phyloP scores from a whole-genome alignment of 768 basidiomycete species.

The Rhodotorula diobovata region DNA sequence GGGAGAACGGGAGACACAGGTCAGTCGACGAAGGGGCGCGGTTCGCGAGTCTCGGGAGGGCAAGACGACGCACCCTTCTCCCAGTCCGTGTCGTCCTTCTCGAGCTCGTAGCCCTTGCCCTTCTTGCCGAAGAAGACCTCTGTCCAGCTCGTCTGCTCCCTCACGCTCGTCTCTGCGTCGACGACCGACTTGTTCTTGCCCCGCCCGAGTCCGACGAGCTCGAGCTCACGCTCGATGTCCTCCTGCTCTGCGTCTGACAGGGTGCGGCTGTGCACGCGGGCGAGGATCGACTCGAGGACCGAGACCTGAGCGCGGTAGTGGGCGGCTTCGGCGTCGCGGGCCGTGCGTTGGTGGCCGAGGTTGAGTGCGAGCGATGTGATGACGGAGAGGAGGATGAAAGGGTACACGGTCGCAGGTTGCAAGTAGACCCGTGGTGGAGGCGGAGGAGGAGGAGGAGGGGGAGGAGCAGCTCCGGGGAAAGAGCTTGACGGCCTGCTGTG shows the following conservation, averaged over 20 bases:
- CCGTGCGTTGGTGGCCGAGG: slow-evolving; percentile 28
- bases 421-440: slow-evolving; percentile 12
- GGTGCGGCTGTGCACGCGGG: not conserved
- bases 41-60: not conserved
- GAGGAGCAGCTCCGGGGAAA: not conserved
- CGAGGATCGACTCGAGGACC: slow-evolving; percentile 44
- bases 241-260: slow-evolving; percentile 20
- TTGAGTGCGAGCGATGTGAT: slow-evolving; percentile 38
- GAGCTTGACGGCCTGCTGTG: not conserved
- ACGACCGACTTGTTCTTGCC: slow-evolving; percentile 24
- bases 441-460: slow-evolving; percentile 4
- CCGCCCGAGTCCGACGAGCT: slow-evolving; percentile 46
- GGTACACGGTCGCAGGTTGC: slow-evolving; percentile 24
- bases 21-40: too few species aligned
- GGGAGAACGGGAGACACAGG: too few species aligned
- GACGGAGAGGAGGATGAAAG: slow-evolving; percentile 36
- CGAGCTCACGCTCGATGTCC: slow-evolving; percentile 45
- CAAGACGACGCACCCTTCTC: slow-evolving; percentile 17
- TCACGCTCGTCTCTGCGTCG: slow-evolving; percentile 8
- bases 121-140: slow-evolving; percentile 48
- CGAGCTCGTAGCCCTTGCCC: slow-evolving; percentile 30
- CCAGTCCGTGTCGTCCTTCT: slow-evolving; percentile 36
- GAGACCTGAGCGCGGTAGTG: slow-evolving; percentile 42
- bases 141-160: slow-evolving; percentile 40
- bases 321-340: not conserved